Base-by-base conservation (phyloP, 31 red algal genomes). In the Bonnemaisonia californica region DNA sequence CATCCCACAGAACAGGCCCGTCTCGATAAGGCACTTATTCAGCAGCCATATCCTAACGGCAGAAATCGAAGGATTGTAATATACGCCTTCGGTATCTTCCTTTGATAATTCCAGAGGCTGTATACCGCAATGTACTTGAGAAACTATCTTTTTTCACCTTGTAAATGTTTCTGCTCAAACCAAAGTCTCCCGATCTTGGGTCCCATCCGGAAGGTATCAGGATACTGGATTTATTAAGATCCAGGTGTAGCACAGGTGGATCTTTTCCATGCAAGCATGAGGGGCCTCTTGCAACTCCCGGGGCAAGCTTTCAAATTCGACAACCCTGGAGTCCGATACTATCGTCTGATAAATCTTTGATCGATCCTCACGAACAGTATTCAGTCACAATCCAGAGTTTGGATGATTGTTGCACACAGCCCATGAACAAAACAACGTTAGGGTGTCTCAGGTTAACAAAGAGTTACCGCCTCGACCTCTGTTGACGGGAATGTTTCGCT, bases 361-460 rank as follows among this genome's bases (percentile, higher is more conserved):
- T 40, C 9, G 69, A 73, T 26, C 90, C 90, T 12, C 81, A 61
- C 11, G 69, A 71, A 57, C 90, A 93, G 63, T 93, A 93, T 55
- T 93, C 90, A 21, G 74, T 93, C 1, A 93, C 85, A 40, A 93
- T 78, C 59, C 77, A 89, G 3, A 93, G 60, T 54, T 74, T 82
- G 59, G 68, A 84, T 30, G 83, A 41, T 45, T 93, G 77, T 41
- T 88, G 54, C 3, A 88, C 68, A 11, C 88, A 76, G 11, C 90
- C 90, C 90, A 93, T 88, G 63, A 93, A 93, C 16, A 93, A 84
- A 16, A 93, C 76, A 1, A 93, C 77, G 37, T 93, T 93, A 22
- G 90, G 90, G 64, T 93, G 90, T 13, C 90, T 38, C 36, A 93
- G 45, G 27, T 88, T 76, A 19, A 82, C 74, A n/a, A 16, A 93